Evolutionary conservation across 2,329 filamentous ascomycete species (phyloP), one percentile per base, ranked within the genome.

Genomic region (Diaporthe caulivora): DNA sequence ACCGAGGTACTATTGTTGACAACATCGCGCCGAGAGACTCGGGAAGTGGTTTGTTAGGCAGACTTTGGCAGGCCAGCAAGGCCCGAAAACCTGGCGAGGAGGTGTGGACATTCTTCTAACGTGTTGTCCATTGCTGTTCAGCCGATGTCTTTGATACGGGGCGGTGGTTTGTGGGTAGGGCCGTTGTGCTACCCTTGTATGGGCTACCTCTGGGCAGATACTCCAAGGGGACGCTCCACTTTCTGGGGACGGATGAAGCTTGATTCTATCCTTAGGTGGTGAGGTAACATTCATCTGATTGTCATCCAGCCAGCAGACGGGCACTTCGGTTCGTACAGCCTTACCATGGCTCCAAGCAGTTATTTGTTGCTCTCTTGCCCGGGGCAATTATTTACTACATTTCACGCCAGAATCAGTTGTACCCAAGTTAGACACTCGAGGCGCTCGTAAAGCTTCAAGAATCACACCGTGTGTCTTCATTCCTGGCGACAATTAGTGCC

Each of bases 221-320:
- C 51, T 53, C 13, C 51, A 29, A 18, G 24, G 10, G 29, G 47
- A 21, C 40, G 8, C 62, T 67, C 44, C 34, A 31, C 11, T 2
- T 37, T 53, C 2, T 40, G 62, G n/a, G 29, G 7, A 26, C 44
- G 47, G 29, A 26, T 13, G 44, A 49, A 65, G 44, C 21, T 37
- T 65, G 17, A 40, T 40, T 10, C 42, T 40, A 3, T 1, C n/a
- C 47, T 40, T 24, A n/a, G 29, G n/a, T n/a, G 18, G 62, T 67
- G 15, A 15, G n/a, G 47, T 67, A 17, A n/a, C 15, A 40, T 53
- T 53, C 62, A 17, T 67, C 62, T 67, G 62, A 67, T 53, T 67
- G 31, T 67, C 62, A 29, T 53, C 44, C 31, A 34, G 62, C 51
- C 37, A 40, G 37, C 37, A 13, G 37, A 6, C 37, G 24, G 15